Conservation (phyloP, 1,284 basidiomycete species). For the Puccinia triticina region DNA sequence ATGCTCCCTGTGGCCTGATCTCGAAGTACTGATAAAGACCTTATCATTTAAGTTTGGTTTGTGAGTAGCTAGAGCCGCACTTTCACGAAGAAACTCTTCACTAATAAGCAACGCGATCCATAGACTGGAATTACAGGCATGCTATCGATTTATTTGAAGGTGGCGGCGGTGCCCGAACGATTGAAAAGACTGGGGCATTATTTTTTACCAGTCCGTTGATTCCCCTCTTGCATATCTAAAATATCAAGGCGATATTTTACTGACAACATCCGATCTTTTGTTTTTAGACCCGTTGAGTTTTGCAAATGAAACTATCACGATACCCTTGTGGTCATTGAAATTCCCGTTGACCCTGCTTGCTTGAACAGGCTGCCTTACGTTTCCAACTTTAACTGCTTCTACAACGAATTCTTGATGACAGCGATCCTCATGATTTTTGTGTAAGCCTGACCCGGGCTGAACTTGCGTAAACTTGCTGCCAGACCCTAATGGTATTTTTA, state of each 20-base stretch:
- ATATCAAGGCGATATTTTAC: background rate
- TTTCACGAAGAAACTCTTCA: background rate
- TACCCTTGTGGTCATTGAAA: background rate
- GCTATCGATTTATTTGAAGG: constrained; percentile 47
- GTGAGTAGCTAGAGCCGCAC: constrained; percentile 9
- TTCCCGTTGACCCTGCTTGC: background rate
- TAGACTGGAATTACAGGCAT: constrained; percentile 40
- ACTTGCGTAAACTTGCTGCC: background rate
- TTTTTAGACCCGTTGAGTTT: constrained; percentile 22
- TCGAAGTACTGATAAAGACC: background rate
- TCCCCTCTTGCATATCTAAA: background rate
- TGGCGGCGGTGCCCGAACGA: constrained; percentile 31
- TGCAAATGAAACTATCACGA: background rate
- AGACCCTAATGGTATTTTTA: background rate
- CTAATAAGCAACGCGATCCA: background rate
- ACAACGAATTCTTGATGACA: constrained; percentile 48
- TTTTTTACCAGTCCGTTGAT: constrained; percentile 41
- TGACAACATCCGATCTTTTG: background rate
- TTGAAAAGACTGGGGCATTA: constrained; percentile 32
- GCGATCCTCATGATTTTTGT: constrained; percentile 41
- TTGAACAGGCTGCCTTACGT: constrained; percentile 33
- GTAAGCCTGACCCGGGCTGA: constrained; percentile 14
- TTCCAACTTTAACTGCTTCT: constrained; percentile 37
- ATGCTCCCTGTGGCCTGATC: background rate
- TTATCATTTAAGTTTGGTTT: constrained; percentile 1